Base-by-base conservation (phyloP, 2,329 filamentous ascomycete species). In the Rugonectria rugulosa region DNA sequence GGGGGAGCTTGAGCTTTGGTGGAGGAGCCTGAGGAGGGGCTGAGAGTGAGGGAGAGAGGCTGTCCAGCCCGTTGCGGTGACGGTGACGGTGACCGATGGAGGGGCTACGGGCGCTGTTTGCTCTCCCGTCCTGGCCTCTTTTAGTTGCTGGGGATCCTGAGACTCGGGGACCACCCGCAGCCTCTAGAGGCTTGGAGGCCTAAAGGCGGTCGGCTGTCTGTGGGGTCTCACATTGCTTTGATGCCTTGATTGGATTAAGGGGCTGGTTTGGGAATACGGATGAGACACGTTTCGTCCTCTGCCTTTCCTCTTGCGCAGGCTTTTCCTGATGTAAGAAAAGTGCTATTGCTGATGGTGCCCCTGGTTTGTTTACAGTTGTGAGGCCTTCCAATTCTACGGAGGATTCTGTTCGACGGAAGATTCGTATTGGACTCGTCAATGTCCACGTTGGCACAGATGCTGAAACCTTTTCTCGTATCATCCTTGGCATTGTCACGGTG, bases 81-180 rank as follows among this genome's bases (percentile, higher is more conserved):
- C 66, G 65, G 47, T 41, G 47, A 51, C 38, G n/a, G n/a, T n/a
- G n/a, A n/a, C n/a, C n/a, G 40, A 69, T 72, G 65, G 70, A 72
- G 70, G 70, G 69, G 70, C 67, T 66, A 32, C 48, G 46, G 63
- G 62, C 59, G 62, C 65, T 60, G 62, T 24, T 24, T 32, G 26
- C 26, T 29, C 7, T 29, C 12, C 7, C 26, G 26, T 7, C 26
- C n/a, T 10, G 11, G 12, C 19, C 36, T 23, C 63, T 51, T 50
- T 59, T 43, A 29, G 36, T 34, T 40, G 36, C 36, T 40, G 36
- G 38, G 46, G 38, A 10, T 6, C 19, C 19, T 19, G 32, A 36
- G 32, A 36, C 26, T 10, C 46, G 37, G 46, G 46, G 46, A 49
- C 37, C 46, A 34, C 37, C 36, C 37, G 19, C 27, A 49, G 46